Conservation (phyloP, 306 rosid species). For the Rubus parviflorus region DNA sequence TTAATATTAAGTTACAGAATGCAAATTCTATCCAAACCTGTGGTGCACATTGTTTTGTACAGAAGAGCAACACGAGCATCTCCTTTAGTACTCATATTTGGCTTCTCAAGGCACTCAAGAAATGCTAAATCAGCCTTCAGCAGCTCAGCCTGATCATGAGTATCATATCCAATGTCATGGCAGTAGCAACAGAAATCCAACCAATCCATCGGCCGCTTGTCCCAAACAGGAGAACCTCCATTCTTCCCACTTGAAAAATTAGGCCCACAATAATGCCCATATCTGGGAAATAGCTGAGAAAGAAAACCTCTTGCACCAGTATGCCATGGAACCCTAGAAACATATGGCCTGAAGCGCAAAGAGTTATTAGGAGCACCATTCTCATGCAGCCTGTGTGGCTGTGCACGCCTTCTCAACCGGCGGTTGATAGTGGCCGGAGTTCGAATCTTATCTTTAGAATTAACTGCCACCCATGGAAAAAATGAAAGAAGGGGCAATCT, state of each 20-base stretch:
- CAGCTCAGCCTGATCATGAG: conserved; percentile 74
- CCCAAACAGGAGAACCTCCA: conserved; percentile 76
- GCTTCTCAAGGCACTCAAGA: conserved; percentile 90
- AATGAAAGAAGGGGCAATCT: conserved; percentile 47
- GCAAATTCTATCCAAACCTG: conserved; percentile 45
- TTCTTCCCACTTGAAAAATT: conserved; percentile 97
- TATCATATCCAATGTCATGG: conserved; percentile 94
- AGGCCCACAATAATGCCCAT: conserved; percentile 97
- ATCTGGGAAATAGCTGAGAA: conserved; percentile 84
- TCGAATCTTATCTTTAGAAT: conserved; percentile 31
- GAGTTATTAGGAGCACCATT: conserved; percentile 22
- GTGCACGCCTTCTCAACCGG: conserved; percentile 57
- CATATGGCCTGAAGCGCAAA: conserved; percentile 80
- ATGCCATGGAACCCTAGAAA: conserved; percentile 94
- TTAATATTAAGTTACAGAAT: neutral
- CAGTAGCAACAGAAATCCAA: conserved; percentile 96
- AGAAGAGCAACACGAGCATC: conserved; percentile 60
- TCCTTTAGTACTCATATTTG: conserved; percentile 69
- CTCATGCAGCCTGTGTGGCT: conserved; percentile 24
- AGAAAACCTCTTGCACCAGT: conserved; percentile 80
- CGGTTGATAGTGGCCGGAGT: conserved; percentile 66
- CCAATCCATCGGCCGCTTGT: conserved; percentile 92
- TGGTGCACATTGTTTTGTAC: conserved; percentile 78
- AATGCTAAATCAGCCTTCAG: conserved; percentile 85
- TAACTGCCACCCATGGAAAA: conserved; percentile 47